Conservation (phyloP, 345 rosid species). For the Aurinia saxatilis region DNA sequence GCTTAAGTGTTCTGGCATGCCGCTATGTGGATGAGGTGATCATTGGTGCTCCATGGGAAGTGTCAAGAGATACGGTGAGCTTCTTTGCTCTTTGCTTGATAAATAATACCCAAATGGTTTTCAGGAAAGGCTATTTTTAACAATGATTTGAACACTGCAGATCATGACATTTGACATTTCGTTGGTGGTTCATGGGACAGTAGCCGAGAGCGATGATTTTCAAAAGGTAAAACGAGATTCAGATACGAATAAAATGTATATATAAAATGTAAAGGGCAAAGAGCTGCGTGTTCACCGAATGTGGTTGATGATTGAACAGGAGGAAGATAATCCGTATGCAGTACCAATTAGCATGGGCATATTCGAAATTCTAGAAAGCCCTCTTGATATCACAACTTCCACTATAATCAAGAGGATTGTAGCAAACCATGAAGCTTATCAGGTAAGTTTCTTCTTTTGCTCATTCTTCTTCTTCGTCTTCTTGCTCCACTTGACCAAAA, state of each 20-base stretch:
- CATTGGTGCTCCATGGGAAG: constrained; percentile 97
- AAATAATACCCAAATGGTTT: not conserved
- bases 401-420: constrained; percentile 76
- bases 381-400: constrained; percentile 62
- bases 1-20: constrained; percentile 83
- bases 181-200: constrained; percentile 79
- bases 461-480: not conserved
- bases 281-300: not conserved
- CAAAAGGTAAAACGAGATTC: constrained; percentile 14
- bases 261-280: not conserved
- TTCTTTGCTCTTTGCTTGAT: not conserved
- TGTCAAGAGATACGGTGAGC: constrained; percentile 80
- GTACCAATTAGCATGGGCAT: constrained; percentile 76
- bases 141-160: constrained; percentile 29
- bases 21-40: constrained; percentile 97
- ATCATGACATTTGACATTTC: constrained; percentile 77
- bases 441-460: constrained; percentile 32
- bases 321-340: constrained; percentile 57
- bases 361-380: constrained; percentile 66
- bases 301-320: constrained; percentile 35
- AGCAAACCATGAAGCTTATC: constrained; percentile 75
- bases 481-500: not conserved
- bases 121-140: not conserved
- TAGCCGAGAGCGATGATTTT: constrained; percentile 55
- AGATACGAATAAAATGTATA: not conserved